Base-by-base conservation (phyloP, 192 early-diverging fungal species). In the Coemansia sp. region DNA sequence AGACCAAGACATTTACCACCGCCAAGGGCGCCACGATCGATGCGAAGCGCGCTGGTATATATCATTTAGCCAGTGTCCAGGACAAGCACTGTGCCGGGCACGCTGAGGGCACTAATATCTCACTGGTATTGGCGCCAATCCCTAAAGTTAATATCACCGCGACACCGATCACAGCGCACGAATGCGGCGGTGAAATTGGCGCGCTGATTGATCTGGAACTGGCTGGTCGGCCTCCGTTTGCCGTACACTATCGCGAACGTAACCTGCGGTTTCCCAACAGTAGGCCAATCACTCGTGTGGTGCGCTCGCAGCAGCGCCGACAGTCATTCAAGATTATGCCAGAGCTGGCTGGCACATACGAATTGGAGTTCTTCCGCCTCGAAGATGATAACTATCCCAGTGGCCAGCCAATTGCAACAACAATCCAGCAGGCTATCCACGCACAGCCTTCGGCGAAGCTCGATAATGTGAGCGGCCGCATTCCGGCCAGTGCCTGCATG, bases 341-440 rank as follows among this genome's bases (percentile, higher is more conserved):
- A 5, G 65, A 69, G 21, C 58, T 68, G 47, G 74, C 74, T 2
- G 79, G 79, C 56, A 73, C 63, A 22, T 76, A 76, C 28, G 63
- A 72, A 59, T 58, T 73, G 25, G 74, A 73, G 47, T 82, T 82
- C 49, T 73, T 73, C 70, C 70, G 52, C 7, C 53, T 82, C n/a
- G 74, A 73, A 9, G 79, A 82, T 27, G 74, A 67, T 59, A 74
- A 76, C 61, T 76, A 68, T 56, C 79, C 79, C 10, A 76, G 74
- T 24, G 79, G 79, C 49, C 54, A 57, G 61, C 44, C 69, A 24
- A 62, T 82, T 16, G 38, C 60, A 0, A 19, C 51, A 8, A 59
- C 57, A 1, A 49, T 76, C 28, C 38, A 41, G 56, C 79, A 82
- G 57, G 27, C 49, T 2, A 64, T 82, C 21, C 79, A 82, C 52